Evolutionary conservation across 2,329 filamentous ascomycete genomes (phyloP), one percentile per base, ranked within the genome.

Genomic region (Scleromitrula shiraiana): DNA sequence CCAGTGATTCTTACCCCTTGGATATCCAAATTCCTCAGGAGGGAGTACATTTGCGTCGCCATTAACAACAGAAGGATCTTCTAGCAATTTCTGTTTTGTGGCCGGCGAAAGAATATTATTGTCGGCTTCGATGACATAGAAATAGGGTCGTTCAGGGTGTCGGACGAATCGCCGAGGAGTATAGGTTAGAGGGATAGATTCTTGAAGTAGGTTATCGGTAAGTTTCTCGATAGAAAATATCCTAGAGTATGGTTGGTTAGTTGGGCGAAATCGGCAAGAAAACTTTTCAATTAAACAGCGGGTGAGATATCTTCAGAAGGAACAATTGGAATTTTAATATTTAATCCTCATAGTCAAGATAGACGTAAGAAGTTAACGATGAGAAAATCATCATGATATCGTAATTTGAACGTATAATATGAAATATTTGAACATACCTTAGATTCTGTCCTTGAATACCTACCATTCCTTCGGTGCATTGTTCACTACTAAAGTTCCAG

Each of bases 401-500:
- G 49, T 45, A 20, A 45, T 15, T 30, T 20, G 4, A 23, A n/a
- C 10, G 27, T 30, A n/a, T 38, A 12, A 22, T 14, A 53, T 54
- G 52, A 53, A 50, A 55, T 46, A 53, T 51, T 36, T 46, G 43
- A 53, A 71, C 77, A 53, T 81, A 95, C 89, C 88, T 78, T 56
- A 95, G 68, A 64, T 88, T 93, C 65, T 91, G 85, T 40, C 83
- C 88, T 68, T 94, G 87, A 52, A 96, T 91, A 51, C 89, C 90
- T 46, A 96, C 91, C 74, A 96, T 91, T 48, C 90, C 90, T 68
- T 96, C 87, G 36, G 85, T 82, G 60, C 90, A 95, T 65, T 95
- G 87, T 64, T 95, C 88, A 62, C 90, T 95, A 65, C 87, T 91
- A 64, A 98, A 97, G 60, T 93, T 95, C 84, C 90, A 95, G 3